Evolutionary conservation across 148 eudicot genomes (phyloP), one percentile per base, ranked within the genome.

Genomic region (Amaranthus palmeri): DNA sequence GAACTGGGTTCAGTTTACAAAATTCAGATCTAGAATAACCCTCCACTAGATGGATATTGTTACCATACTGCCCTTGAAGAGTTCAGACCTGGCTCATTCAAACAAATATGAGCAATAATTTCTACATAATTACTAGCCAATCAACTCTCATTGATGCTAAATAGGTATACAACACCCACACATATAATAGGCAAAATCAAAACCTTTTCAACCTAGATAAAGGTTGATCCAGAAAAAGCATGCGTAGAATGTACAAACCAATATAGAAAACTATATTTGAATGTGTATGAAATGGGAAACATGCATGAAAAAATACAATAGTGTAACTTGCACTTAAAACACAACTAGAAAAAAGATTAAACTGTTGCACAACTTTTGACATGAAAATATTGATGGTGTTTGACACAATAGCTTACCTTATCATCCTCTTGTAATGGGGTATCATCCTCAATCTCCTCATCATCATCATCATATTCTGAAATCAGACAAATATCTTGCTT

Each of bases 391-490:
- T 12, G 2, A 9, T 15, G 71, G 14, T 52, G 51, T 18, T 49
- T 44, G 5, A 70, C 15, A 47, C 6, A 55, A 40, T 40, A 50
- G 40, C 48, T 57, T 81, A 90, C 96, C 91, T 86, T 70, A 10
- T 48, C 80, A 82, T 52, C 73, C 49, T 62, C 76, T 61, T 68
- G 77, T 80, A 12, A 41, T 55, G 71, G 69, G 5, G 40, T 62
- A 51, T 73, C 81, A 78, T 70, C 75, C 42, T 71, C 83, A 74
- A 78, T 75, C 40, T 74, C 84, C 10, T 75, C 82, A 52, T 72
- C 70, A 7, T 71, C 85, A 52, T 82, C 85, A 52, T 87, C 85
- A 53, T 81, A 83, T 74, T 83, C 91, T 86, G 78, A 78, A 75
- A 72, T 41, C 17, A 75, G 59, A 73, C 4, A 60, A 47, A 69